Conservation (phyloP, 768 basidiomycete genomes). For the Coprinellus micaceus region DNA sequence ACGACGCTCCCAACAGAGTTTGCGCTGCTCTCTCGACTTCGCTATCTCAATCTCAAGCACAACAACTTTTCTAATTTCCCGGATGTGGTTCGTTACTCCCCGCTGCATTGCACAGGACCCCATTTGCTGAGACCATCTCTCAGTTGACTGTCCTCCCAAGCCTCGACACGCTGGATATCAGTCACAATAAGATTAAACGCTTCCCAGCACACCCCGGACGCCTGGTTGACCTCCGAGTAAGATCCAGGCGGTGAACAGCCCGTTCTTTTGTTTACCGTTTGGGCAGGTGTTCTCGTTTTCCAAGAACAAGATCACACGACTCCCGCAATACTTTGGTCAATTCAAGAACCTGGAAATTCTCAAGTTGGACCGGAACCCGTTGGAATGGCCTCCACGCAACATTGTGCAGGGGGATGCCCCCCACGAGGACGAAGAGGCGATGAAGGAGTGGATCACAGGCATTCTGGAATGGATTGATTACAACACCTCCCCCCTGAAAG, state of each 20-base stretch:
- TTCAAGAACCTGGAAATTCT: constrained; percentile 75
- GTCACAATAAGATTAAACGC: constrained; percentile 82
- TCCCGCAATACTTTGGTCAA: constrained; percentile 75
- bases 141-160: constrained; percentile 82
- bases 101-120: not conserved
- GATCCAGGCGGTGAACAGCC: constrained; percentile 14
- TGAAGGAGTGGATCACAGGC: constrained; percentile 68
- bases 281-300: constrained; percentile 79
- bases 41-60: constrained; percentile 84
- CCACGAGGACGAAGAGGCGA: constrained; percentile 45
- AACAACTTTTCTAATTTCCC: constrained; percentile 84
- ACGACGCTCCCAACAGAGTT: constrained; percentile 74
- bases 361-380: constrained; percentile 86
- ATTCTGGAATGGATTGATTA: constrained; percentile 76
- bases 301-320: constrained; percentile 74
- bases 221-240: constrained; percentile 69
- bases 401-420: constrained; percentile 40
- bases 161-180: constrained; percentile 92
- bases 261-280: not conserved
- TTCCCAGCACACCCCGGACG: constrained; percentile 80
- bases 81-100: constrained; percentile 62
- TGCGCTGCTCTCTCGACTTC: constrained; percentile 62
- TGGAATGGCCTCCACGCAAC: constrained; percentile 83
- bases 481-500: constrained; percentile 34
- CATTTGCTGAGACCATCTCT: constrained; percentile 9